Base-by-base conservation (phyloP, 345 rosid species). In the Garcia nutans region DNA sequence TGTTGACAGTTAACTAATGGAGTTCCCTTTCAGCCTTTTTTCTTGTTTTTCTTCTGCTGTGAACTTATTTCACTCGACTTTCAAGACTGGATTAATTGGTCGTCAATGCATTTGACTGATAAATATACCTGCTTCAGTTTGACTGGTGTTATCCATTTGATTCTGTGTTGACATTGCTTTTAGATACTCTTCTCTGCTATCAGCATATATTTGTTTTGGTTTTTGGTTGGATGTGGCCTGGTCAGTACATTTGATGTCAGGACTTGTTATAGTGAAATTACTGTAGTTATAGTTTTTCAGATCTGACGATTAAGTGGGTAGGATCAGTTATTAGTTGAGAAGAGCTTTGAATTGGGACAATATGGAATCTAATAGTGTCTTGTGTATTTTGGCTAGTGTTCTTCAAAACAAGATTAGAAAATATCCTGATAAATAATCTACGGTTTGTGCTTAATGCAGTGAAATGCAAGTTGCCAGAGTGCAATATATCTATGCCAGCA, bases 1-100 rank as follows among this genome's bases (percentile, higher is more conserved):
- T 73, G 82, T 70, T 44, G 73, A 11, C 45, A 60, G 64, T 62
- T 56, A 28, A 28, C 2, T 28, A 28, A 28, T 28, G 31, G 31
- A 1, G 31, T 28, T 28, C 31, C 2, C 31, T 28, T 28, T 28
- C 31, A 28, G 31, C 55, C 9, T 72, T 60, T 49, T 50, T 59
- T 77, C 19, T 42, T 49, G 64, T 7, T 72, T 65, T 55, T 61
- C 49, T 28, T 28, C 26, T 24, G n/a, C 66, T 41, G 42, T 41
- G n/a, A n/a, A n/a, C n/a, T n/a, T n/a, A n/a, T n/a, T n/a, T n/a
- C n/a, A n/a, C n/a, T n/a, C n/a, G n/a, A n/a, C 50, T 37, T 55
- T 44, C 4, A n/a, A 45, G 44, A 5, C 70, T 22, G n/a, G 26
- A 42, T 9, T 9, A 44, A 45, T 44, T 66, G 54, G 28, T 22